These are phyloP conservation scores for Fusarium sp. DNA, from an alignment of 2,329 filamentous ascomycete genomes.

Conservation along the genomic window DNA sequence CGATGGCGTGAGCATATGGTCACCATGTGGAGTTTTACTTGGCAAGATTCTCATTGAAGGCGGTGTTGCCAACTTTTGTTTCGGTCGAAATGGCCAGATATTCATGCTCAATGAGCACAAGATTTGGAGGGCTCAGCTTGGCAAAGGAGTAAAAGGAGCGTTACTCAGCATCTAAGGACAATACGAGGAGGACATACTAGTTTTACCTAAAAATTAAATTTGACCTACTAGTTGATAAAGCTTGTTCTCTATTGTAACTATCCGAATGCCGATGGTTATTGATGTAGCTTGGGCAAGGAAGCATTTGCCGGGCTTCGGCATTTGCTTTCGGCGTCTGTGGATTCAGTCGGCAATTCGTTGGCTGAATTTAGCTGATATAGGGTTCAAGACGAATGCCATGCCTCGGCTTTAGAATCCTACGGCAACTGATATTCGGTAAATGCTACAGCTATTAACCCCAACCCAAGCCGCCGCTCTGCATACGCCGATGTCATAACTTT, in stretches of 20 bases:
- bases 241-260: not conserved
- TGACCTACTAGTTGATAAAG: not conserved
- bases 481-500: not conserved
- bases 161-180: constrained; percentile 20
- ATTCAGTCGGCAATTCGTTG: not conserved
- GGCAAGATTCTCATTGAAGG: constrained; percentile 57
- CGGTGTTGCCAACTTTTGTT: constrained; percentile 60
- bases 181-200: not conserved
- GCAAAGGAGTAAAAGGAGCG: constrained; percentile 28
- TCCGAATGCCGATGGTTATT: not conserved
- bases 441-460: not conserved
- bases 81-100: constrained; percentile 55
- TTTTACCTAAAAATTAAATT: not conserved
- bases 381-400: not conserved
- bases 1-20: constrained; percentile 63
- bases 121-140: constrained; percentile 51
- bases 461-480: not conserved
- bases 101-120: constrained; percentile 61
- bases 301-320: not conserved
- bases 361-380: not conserved
- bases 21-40: constrained; percentile 56
- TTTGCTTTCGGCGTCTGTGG: not conserved
- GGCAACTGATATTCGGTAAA: not conserved
- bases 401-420: not conserved
- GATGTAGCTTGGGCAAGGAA: not conserved